phyloP scores from a whole-genome alignment of 495 filamentous ascomycete species.

The Tuber borchii region DNA sequence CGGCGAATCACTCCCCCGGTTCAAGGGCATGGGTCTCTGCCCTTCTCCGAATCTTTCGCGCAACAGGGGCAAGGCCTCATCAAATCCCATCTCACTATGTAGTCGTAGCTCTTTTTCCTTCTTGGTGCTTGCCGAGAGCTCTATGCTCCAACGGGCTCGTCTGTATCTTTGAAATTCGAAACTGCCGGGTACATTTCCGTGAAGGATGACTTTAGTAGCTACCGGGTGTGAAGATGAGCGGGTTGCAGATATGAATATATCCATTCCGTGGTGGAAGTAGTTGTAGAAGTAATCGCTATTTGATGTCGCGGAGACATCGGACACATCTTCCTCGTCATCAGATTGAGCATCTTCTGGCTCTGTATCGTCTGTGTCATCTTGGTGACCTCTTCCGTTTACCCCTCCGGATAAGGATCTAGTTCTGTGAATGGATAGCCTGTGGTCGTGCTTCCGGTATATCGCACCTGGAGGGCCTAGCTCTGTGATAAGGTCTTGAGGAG shows the following conservation, averaged over 20 bases:
- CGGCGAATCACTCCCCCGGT: constrained; percentile 84
- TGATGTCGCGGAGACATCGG: constrained; percentile 46
- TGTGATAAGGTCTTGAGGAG: constrained; percentile 78
- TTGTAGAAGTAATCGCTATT: constrained; percentile 83
- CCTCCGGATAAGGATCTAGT: constrained; percentile 46
- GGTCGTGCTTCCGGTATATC: constrained; percentile 88
- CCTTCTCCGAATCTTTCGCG: constrained; percentile 61
- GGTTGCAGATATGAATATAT: constrained; percentile 80
- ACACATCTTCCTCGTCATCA: constrained; percentile 63
- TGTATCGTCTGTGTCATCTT: constrained; percentile 54
- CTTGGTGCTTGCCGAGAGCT: constrained; percentile 48
- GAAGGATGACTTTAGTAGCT: constrained; percentile 82
- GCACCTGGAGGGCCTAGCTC: constrained; percentile 93
- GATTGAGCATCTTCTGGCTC: constrained; percentile 77
- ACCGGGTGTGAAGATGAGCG: constrained; percentile 57
- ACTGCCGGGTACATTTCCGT: constrained; percentile 89
- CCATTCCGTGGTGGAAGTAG: constrained; percentile 91
- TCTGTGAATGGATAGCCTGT: constrained; percentile 82
- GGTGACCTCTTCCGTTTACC: constrained; percentile 45
- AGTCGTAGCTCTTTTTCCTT: constrained; percentile 42
- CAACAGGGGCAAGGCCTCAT: constrained; percentile 59
- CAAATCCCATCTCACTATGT: constrained; percentile 72
- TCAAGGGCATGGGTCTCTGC: constrained; percentile 73
- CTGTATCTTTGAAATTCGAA: constrained; percentile 95
- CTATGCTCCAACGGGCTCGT: constrained; percentile 77